phyloP scores from a whole-genome alignment of 495 filamentous ascomycete species.

The Penicillium chermesinum region DNA sequence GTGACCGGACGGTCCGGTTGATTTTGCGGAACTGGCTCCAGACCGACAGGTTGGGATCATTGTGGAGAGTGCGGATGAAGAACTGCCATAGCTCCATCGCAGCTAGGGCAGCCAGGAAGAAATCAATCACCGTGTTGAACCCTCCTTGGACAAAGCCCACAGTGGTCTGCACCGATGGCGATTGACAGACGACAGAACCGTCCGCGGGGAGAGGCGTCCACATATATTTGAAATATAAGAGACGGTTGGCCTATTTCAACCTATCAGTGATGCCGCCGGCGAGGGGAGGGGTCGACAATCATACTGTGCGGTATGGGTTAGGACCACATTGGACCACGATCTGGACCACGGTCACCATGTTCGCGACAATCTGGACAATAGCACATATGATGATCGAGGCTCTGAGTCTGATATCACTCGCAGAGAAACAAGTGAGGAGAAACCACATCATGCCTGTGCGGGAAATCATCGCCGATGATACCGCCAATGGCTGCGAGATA shows the following conservation, averaged over 20 bases:
- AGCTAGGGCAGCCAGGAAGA: constrained; percentile 26
- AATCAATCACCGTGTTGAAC: constrained; percentile 35
- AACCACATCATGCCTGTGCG: constrained; percentile 40
- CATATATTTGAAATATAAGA: constrained; percentile 38
- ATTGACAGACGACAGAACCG: constrained; percentile 32
- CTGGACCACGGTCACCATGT: constrained; percentile 31
- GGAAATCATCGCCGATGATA: constrained; percentile 44
- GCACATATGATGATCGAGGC: constrained; percentile 27
- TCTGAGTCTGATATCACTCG: constrained; percentile 27
- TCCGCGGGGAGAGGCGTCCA: constrained; percentile 33
- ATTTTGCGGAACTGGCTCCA: constrained; percentile 31
- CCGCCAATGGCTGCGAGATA: constrained; percentile 32
- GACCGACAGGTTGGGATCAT: constrained; percentile 20
- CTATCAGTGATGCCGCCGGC: constrained; percentile 5
- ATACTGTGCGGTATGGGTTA: constrained; percentile 27
- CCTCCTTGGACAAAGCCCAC: constrained; percentile 37
- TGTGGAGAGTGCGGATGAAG: constrained; percentile 26
- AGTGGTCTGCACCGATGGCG: constrained; percentile 29
- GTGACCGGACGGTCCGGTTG: constrained; percentile 24
- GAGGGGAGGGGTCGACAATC: not conserved
- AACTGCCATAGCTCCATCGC: constrained; percentile 36
- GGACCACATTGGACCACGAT: constrained; percentile 37
- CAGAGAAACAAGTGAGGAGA: constrained; percentile 31
- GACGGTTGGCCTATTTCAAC: constrained; percentile 20
- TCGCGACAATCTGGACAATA: constrained; percentile 28